A percentile compares a stretch with the other conserved stretches of the same genome.
These are phyloP conservation scores for Metarhizium robertsii DNA, from an alignment of 2,329 filamentous ascomycete species.

Conservation along the genomic window DNA sequence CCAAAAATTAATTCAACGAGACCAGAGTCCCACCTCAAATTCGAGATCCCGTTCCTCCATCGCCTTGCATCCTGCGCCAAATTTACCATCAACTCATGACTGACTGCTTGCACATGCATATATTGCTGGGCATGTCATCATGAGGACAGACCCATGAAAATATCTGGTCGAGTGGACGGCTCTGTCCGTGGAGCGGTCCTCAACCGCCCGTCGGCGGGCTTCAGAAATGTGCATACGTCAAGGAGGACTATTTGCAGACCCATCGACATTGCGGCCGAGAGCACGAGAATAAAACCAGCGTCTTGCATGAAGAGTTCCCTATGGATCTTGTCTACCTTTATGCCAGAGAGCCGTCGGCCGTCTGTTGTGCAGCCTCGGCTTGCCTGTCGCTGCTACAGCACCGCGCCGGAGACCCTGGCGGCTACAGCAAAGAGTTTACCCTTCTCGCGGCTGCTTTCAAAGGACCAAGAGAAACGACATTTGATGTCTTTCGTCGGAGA, in stretches of 20 bases:
- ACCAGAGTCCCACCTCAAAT: too few relatives aligned
- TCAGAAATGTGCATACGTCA: constrained; percentile 12
- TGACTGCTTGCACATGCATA: background rate
- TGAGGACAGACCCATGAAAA: constrained; percentile 52
- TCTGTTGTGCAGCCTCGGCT: constrained; percentile 2
- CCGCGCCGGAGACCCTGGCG: constrained; percentile 14
- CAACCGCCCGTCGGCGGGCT: constrained; percentile 29
- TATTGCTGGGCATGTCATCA: constrained; percentile 21
- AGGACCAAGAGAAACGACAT: constrained; percentile 26
- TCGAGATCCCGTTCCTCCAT: background rate
- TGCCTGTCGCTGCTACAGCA: constrained; percentile 16
- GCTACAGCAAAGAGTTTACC: background rate
- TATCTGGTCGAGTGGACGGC: constrained; percentile 48
- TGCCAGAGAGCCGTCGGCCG: constrained; percentile 15
- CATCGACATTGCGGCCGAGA: constrained; percentile 10
- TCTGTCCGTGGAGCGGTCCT: constrained; percentile 49
- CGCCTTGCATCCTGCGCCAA: background rate
- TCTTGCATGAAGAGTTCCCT: constrained; percentile 24
- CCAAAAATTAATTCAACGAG: background rate
- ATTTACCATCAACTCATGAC: background rate
- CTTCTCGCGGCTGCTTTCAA: constrained; percentile 1
- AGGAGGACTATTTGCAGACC: constrained; percentile 17
- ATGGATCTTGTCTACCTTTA: constrained; percentile 34
- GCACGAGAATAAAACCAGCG: constrained; percentile 5
- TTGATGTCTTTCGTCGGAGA: constrained; percentile 45